These are phyloP conservation scores for Hygrophila difformis DNA, from an alignment of 257 asterid species.

Conservation along the genomic window DNA sequence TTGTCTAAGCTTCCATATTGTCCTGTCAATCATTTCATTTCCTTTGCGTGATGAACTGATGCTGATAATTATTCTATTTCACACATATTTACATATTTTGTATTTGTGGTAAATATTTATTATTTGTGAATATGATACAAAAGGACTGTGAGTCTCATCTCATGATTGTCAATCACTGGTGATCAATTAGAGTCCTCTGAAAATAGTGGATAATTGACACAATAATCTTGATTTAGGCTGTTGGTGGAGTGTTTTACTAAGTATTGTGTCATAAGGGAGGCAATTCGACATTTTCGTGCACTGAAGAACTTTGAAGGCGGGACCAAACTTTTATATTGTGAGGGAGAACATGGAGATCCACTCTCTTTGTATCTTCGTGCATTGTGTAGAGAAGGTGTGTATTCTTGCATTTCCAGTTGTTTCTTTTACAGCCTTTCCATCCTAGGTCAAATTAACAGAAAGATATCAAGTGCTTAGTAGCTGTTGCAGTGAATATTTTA, in stretches of 20 bases:
- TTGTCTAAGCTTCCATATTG: too few species aligned
- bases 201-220: constrained; percentile 12
- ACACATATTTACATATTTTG: too few species aligned
- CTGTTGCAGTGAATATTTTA: background rate
- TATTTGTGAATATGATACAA: too few species aligned
- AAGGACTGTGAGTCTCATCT: constrained; percentile 9
- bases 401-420: too few species aligned
- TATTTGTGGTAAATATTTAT: too few species aligned
- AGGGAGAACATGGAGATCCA: constrained; percentile 92
- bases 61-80: too few species aligned
- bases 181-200: constrained; percentile 6
- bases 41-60: too few species aligned
- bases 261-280: constrained; percentile 88
- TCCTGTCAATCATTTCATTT: too few species aligned
- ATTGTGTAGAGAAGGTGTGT: constrained; percentile 85
- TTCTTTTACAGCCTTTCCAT: too few species aligned
- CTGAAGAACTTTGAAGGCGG: constrained; percentile 79
- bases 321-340: constrained; percentile 49
- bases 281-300: constrained; percentile 93
- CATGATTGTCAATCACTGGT: constrained; percentile 6
- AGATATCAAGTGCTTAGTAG: background rate
- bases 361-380: constrained; percentile 95
- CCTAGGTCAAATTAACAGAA: background rate
- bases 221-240: constrained; percentile 40
- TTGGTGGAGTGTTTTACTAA: constrained; percentile 95